Evolutionary conservation across 2,329 filamentous ascomycete species (phyloP).

Genomic region (Colletotrichum liaoningense): DNA sequence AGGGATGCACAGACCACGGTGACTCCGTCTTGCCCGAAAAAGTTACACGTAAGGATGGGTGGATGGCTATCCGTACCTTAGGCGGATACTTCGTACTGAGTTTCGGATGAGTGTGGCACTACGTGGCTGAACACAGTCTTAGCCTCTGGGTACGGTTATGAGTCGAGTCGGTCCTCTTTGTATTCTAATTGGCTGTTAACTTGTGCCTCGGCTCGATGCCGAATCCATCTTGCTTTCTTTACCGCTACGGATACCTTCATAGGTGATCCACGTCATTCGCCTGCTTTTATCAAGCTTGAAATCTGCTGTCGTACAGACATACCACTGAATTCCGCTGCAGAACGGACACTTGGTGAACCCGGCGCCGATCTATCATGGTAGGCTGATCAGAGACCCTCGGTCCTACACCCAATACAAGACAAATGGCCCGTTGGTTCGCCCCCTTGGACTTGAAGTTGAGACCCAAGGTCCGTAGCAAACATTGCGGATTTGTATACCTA

Average conservation of each 20-base stretch:
- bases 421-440: background rate
- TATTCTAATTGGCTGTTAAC: conserved; percentile 15
- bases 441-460: background rate
- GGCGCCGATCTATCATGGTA: conserved; percentile 20
- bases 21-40: background rate
- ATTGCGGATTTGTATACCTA: background rate
- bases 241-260: background rate
- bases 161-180: background rate
- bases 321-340: background rate
- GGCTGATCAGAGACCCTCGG: background rate
- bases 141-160: background rate
- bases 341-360: conserved; percentile 26
- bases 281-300: background rate
- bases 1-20: conserved; percentile 5
- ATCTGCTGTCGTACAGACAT: background rate
- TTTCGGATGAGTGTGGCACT: background rate
- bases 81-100: too few relatives aligned
- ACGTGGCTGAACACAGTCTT: background rate
- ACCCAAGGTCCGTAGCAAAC: background rate
- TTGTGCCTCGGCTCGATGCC: conserved; percentile 21
- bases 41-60: background rate
- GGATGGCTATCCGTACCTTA: too few relatives aligned
- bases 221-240: background rate
- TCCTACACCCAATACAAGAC: conserved; percentile 11
- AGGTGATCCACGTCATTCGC: conserved; percentile 1